Evolutionary conservation across 768 basidiomycete species (phyloP), one percentile per base, ranked within the genome.

Genomic region (Inosperma sp.): DNA sequence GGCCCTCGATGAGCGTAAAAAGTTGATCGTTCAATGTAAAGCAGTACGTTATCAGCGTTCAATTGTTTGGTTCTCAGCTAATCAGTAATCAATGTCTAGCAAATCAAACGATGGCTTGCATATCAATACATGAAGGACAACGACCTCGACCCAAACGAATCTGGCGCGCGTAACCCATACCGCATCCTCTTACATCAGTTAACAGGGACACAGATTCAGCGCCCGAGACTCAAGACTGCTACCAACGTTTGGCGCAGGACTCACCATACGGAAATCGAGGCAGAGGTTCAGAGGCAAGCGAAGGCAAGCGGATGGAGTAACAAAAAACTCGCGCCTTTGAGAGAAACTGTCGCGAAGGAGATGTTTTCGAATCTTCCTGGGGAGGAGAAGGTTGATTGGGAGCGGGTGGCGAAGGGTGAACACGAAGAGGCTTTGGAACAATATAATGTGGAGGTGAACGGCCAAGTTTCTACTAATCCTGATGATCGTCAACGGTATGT

Each of bases 41-140:
- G n/a, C 21, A 6, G 51, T 52, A 9, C 14, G 43, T 52, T 27
- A n/a, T n/a, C 4, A 4, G 34, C 29, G 39, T 14, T 48, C 7
- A 33, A 34, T 29, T 7, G 7, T 29, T 39, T 33, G 23, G 16
- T 23, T 36, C 5, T 17, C 23, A 17, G 26, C 23, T 19, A 21
- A 5, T 21, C 17, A 19, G 13, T n/a, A 42, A 25, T 36, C 17
- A 25, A 19, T 4, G 27, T 44, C 17, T 30, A 59, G 57, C 54
- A 59, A 56, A 56, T 59, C n/a, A 51, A 48, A 34, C 19, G 50
- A 7, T 58, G 56, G 56, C 23, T 54, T 2, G 44, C 46, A 7
- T 58, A 58, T 26, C 56, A 52, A 21, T 37, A 54, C 19, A 30
- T 40, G n/a, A 58, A 58, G 42, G 56, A 54, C 23, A 16, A 42